Conservation (phyloP, 192 early-diverging fungal genomes). For the Mortierella alpina region DNA sequence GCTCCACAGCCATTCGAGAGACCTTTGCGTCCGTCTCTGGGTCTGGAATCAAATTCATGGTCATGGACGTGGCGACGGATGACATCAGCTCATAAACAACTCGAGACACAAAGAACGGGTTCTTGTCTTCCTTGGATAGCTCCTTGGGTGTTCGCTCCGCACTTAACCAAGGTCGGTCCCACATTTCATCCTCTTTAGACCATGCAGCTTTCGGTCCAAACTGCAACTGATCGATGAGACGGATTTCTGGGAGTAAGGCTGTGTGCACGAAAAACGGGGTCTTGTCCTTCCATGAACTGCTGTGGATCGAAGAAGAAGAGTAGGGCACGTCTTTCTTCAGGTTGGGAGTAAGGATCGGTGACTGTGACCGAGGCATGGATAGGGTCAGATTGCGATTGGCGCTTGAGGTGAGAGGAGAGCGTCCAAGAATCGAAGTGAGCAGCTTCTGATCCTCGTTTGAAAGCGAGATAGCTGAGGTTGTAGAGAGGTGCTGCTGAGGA, state of each 20-base stretch:
- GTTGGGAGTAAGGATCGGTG: conserved; percentile 24
- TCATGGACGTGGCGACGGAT: neutral
- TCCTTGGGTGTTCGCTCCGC: conserved; percentile 15
- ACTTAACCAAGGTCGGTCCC: conserved; percentile 26
- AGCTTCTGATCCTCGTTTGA: conserved; percentile 21
- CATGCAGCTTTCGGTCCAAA: conserved; percentile 19
- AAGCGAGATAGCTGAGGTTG: conserved; percentile 2
- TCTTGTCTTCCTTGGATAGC: conserved; percentile 7
- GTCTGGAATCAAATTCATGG: neutral
- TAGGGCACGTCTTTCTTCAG: conserved; percentile 43
- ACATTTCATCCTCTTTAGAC: conserved; percentile 27
- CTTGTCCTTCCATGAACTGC: conserved; percentile 31
- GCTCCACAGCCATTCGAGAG: neutral
- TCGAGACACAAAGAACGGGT: conserved; percentile 19
- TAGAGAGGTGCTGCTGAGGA: neutral
- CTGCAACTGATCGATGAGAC: conserved; percentile 16
- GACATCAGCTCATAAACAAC: conserved; percentile 47
- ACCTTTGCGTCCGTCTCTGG: neutral
- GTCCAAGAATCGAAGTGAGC: conserved; percentile 23
- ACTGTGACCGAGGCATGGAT: conserved; percentile 22
- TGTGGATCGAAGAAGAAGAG: conserved; percentile 23
- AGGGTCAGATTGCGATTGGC: conserved; percentile 16
- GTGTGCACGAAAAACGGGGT: conserved; percentile 31
- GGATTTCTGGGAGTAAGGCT: conserved; percentile 28
- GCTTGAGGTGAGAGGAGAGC: conserved; percentile 18